Evolutionary conservation across 805 yeast species (phyloP).

Genomic region (Teunomyces funiuensis): DNA sequence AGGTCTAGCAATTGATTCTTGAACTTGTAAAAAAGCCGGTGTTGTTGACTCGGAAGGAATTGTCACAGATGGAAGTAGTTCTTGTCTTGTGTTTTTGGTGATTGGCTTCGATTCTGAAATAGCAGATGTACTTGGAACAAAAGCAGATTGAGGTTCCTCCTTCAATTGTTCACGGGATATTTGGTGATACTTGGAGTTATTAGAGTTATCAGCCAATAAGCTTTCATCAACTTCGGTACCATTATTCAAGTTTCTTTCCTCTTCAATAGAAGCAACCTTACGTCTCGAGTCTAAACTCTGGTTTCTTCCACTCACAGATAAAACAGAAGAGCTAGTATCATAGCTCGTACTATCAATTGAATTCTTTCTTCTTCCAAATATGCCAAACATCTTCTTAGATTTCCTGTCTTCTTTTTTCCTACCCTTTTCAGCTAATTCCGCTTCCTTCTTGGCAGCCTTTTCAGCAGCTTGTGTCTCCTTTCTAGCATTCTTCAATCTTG

Average conservation of each 20-base stretch:
- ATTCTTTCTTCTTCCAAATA: constrained; percentile 9
- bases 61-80: neutral
- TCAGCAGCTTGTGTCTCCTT: constrained; percentile 10
- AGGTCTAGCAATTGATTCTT: constrained; percentile 1
- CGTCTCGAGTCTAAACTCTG: constrained; percentile 2
- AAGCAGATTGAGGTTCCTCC: neutral
- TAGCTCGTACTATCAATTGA: neutral
- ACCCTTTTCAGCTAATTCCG: constrained; percentile 1
- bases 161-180: constrained; percentile 1
- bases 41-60: neutral
- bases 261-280: neutral
- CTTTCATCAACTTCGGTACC: neutral
- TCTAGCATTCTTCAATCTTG: constrained; percentile 12
- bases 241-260: neutral
- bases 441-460: constrained; percentile 11
- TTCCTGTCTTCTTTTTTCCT: constrained; percentile 3
- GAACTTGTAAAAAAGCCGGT: neutral
- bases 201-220: neutral
- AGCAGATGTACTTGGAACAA: neutral
- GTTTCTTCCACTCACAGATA: neutral
- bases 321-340: constrained; percentile 2
- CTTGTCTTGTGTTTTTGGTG: neutral
- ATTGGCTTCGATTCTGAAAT: too few relatives aligned
- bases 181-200: neutral
- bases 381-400: constrained; percentile 2